Conservation (phyloP, 1,284 basidiomycete genomes). For the Schizophyllum commune region DNA sequence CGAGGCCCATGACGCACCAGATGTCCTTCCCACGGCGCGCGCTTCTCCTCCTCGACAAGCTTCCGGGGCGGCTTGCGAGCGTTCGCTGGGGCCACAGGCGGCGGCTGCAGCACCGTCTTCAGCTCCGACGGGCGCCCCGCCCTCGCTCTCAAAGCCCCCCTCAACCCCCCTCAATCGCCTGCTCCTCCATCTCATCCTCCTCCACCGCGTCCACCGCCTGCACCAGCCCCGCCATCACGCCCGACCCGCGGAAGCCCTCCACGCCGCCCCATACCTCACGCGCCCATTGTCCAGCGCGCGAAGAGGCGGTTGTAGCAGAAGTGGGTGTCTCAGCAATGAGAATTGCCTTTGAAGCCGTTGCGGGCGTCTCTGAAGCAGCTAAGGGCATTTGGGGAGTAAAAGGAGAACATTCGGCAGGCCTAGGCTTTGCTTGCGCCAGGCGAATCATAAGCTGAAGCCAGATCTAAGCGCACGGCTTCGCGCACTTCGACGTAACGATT, state of each 20-base stretch:
- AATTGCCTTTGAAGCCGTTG: no score
- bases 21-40: constrained; percentile 75
- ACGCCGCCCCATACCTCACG: constrained; percentile 66
- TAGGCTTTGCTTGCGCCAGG: no score
- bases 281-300: constrained; percentile 81
- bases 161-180: constrained; percentile 26
- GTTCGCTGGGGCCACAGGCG: constrained; percentile 27
- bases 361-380: no score
- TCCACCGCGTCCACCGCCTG: constrained; percentile 48
- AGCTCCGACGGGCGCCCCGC: constrained; percentile 27
- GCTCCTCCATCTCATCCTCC: constrained; percentile 36
- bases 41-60: constrained; percentile 84
- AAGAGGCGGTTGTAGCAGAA: no score
- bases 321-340: no score
- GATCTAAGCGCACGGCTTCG: background rate
- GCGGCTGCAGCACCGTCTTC: constrained; percentile 44
- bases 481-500: background rate
- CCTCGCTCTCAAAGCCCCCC: constrained; percentile 13
- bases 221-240: constrained; percentile 59
- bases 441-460: no score
- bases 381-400: no score
- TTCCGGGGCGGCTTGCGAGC: constrained; percentile 60
- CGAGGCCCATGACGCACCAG: constrained; percentile 53
- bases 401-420: no score
- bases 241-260: constrained; percentile 61